These are phyloP conservation scores for Citrullus mucosospermus DNA, from an alignment of 306 rosid genomes.

Conservation along the genomic window DNA sequence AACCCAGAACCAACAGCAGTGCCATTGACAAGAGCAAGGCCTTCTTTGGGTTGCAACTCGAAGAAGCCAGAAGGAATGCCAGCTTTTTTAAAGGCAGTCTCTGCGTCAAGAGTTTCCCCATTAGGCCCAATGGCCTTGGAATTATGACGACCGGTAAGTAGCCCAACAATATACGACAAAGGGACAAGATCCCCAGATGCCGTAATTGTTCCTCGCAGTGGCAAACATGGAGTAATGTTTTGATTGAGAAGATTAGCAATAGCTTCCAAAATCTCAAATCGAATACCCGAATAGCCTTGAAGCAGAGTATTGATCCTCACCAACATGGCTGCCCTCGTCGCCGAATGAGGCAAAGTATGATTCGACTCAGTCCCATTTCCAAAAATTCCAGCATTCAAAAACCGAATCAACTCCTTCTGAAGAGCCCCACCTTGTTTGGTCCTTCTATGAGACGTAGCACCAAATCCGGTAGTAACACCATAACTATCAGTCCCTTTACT, in stretches of 20 bases:
- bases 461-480: slow-evolving; percentile 92
- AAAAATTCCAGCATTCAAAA: slow-evolving; percentile 80
- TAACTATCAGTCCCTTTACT: slow-evolving; percentile 60
- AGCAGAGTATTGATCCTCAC: slow-evolving; percentile 84
- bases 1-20: slow-evolving; percentile 85
- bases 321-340: slow-evolving; percentile 78
- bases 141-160: slow-evolving; percentile 63
- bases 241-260: slow-evolving; percentile 56
- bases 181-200: slow-evolving; percentile 90
- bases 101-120: slow-evolving; percentile 42
- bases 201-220: slow-evolving; percentile 70
- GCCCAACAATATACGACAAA: slow-evolving; percentile 72
- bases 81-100: slow-evolving; percentile 43
- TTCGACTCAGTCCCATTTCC: slow-evolving; percentile 53
- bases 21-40: slow-evolving; percentile 83
- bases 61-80: slow-evolving; percentile 51
- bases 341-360: slow-evolving; percentile 62
- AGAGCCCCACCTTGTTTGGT: slow-evolving; percentile 83
- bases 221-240: slow-evolving; percentile 66
- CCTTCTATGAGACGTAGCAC: slow-evolving; percentile 75
- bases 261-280: slow-evolving; percentile 78
- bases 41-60: slow-evolving; percentile 84
- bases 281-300: slow-evolving; percentile 84
- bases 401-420: slow-evolving; percentile 72
- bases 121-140: slow-evolving; percentile 57